phyloP scores from a whole-genome alignment of 2,329 filamentous ascomycete genomes.

The Trichocomaceae sp. region DNA sequence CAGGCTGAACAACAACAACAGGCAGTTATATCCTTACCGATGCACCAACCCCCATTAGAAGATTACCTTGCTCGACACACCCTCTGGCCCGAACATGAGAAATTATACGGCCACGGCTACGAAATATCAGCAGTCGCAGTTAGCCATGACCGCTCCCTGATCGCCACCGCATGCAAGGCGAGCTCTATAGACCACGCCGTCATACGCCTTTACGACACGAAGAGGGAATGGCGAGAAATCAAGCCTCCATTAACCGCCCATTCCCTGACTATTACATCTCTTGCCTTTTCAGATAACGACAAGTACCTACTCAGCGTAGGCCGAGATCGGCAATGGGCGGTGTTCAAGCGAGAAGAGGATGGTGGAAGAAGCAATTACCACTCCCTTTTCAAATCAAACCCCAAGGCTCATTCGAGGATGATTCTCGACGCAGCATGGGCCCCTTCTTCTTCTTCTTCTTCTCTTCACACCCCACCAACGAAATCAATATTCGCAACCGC shows the following conservation, averaged over 20 bases:
- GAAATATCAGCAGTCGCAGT: slow-evolving; percentile 85
- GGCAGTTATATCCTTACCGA: slow-evolving; percentile 42
- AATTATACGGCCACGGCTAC: slow-evolving; percentile 95
- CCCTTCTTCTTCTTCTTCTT: slow-evolving; percentile 31
- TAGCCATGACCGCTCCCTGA: slow-evolving; percentile 64
- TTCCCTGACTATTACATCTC: slow-evolving; percentile 72
- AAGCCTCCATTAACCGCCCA: slow-evolving; percentile 78
- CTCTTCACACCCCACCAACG: slow-evolving; percentile 1
- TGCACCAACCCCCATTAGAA: slow-evolving; percentile 73
- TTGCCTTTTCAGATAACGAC: slow-evolving; percentile 74
- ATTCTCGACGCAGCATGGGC: slow-evolving; percentile 85
- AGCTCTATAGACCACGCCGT: slow-evolving; percentile 92
- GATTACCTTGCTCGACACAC: slow-evolving; percentile 85
- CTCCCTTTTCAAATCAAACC: slow-evolving; percentile 56
- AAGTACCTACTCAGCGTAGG: slow-evolving; percentile 76
- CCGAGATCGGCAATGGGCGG: slow-evolving; percentile 81
- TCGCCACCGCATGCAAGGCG: slow-evolving; percentile 90
- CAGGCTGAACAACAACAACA: slow-evolving; percentile 17
- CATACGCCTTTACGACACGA: slow-evolving; percentile 82
- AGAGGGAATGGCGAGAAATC: slow-evolving; percentile 72
- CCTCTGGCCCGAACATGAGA: slow-evolving; percentile 92
- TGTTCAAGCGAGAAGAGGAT: slow-evolving; percentile 57
- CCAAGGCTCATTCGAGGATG: slow-evolving; percentile 87
- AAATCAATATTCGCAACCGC: slow-evolving; percentile 69
- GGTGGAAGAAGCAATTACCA: slow-evolving; percentile 50